Percentiles rank a stretch among this genome's conserved stretches.
phyloP scores from a whole-genome alignment of 106 monocot species.

The Dendrobium officinale region DNA sequence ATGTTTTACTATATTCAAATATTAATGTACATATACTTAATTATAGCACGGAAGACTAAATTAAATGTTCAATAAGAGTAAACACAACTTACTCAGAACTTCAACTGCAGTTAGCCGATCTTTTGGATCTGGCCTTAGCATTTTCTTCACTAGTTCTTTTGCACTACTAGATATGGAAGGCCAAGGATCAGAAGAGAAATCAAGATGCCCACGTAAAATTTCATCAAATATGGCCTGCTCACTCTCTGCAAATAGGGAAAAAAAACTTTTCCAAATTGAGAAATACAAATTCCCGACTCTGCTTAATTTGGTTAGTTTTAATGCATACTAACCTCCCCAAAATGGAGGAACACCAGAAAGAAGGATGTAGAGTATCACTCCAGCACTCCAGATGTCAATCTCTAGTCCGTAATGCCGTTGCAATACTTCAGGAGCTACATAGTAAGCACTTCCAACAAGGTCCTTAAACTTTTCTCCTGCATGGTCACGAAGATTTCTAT shows the following conservation, averaged over 20 bases:
- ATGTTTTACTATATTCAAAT: background rate
- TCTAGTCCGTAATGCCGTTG: conserved; percentile 58
- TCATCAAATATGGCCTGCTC: conserved; percentile 80
- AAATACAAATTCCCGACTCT: background rate
- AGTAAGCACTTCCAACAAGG: conserved; percentile 87
- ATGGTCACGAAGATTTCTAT: background rate
- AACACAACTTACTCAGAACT: conserved; percentile 45
- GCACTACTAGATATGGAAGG: conserved; percentile 76
- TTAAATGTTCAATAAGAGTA: background rate
- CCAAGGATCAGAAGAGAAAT: conserved; percentile 77
- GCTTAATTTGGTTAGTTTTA: background rate
- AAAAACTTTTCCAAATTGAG: background rate
- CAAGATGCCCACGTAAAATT: conserved; percentile 54
- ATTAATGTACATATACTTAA: background rate
- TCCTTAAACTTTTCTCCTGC: conserved; percentile 68
- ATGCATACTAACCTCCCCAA: conserved; percentile 60
- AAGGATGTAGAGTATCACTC: conserved; percentile 92
- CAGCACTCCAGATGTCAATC: conserved; percentile 91
- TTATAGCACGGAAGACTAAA: background rate
- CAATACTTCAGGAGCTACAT: conserved; percentile 88
- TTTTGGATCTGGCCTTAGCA: conserved; percentile 66
- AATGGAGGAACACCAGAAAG: conserved; percentile 91
- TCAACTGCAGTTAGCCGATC: conserved; percentile 63
- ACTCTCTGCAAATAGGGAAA: conserved; percentile 37
- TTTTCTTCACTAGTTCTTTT: conserved; percentile 74